Percentiles rank a stretch among this genome's conserved stretches.
phyloP scores from a whole-genome alignment of 2,329 filamentous ascomycete species.

The Xylariaceae sp. region DNA sequence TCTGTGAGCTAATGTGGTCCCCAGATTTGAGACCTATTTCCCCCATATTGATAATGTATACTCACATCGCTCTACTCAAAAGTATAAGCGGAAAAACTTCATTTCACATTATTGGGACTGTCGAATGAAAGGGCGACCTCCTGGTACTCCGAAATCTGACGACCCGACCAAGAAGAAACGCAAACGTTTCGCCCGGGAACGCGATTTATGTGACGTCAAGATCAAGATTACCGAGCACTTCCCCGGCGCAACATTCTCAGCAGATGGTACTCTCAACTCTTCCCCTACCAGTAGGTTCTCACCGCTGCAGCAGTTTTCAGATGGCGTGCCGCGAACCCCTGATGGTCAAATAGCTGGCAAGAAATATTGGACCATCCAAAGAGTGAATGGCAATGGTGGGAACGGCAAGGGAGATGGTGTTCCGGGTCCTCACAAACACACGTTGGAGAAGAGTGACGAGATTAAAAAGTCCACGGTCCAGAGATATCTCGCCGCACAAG shows the following conservation, averaged over 20 bases:
- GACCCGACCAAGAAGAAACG: constrained; percentile 84
- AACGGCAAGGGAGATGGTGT: constrained; percentile 75
- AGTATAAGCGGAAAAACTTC: constrained; percentile 82
- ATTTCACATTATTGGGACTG: constrained; percentile 87
- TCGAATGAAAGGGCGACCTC: constrained; percentile 77
- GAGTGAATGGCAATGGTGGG: constrained; percentile 77
- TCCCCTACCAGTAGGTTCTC: constrained; percentile 31
- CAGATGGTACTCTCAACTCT: constrained; percentile 33
- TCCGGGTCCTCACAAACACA: constrained; percentile 76
- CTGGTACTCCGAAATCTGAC: constrained; percentile 78
- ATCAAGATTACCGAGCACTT: constrained; percentile 86
- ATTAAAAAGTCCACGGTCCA: constrained; percentile 83
- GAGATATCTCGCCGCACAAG: constrained; percentile 66
- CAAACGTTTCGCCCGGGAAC: constrained; percentile 74
- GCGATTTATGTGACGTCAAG: constrained; percentile 84
- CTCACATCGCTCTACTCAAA: constrained; percentile 81
- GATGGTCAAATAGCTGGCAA: constrained; percentile 51
- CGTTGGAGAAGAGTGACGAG: constrained; percentile 73
- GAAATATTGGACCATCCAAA: constrained; percentile 75
- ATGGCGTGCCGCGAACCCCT: constrained; percentile 39
- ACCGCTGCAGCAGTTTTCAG: constrained; percentile 34
- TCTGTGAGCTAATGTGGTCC: constrained; percentile 23
- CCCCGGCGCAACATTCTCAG: constrained; percentile 54
- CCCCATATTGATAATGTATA: constrained; percentile 86
- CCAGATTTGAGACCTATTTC: constrained; percentile 79